Base-by-base conservation (phyloP, 331 rosid species). In the Prunus yedoensis region DNA sequence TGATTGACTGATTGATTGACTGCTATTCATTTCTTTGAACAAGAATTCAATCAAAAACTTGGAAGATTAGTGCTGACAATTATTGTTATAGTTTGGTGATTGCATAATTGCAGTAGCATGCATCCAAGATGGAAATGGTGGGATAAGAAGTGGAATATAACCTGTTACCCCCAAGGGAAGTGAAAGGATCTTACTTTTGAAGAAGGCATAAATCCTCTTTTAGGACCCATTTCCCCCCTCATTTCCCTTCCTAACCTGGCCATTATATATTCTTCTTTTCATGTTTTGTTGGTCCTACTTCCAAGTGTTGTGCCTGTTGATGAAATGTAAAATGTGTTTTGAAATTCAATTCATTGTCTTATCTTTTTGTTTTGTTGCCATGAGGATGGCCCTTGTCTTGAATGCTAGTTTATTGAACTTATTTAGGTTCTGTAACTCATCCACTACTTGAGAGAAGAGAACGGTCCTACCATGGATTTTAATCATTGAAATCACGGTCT, bases 61-160 rank as follows among this genome's bases (percentile, higher is more conserved):
- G 51, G 74, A 61, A 83, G 78, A 82, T 82, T 70, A 82, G 82
- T 74, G 56, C 79, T 69, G 84, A 82, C 74, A 57, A 79, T 73
- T 73, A 79, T 73, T 76, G 79, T 78, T 79, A 38, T 38, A 38
- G 43, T 38, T 38, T 38, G 43, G 43, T 38, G 43, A 38, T 38
- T 38, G 43, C 43, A 38, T 38, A 38, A 38, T 38, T 38, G 43
- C 8, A 38, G 43, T 38, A 38, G 43, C 43, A 38, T 38, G 43
- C 43, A 38, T 38, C 43, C 43, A 38, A 38, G 9, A 38, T 38
- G 43, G 43, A 38, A 38, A 38, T 38, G 43, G 43, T 38, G 43
- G 43, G 43, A 5, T 38, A 38, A 38, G 43, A 38, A 38, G 43
- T 38, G 43, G 43, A 38, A 38, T 38, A 38, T 38, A 38, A 38